Evolutionary conservation across 352 stramenopile genomes (phyloP).

Genomic region (Plasmopara viticola): DNA sequence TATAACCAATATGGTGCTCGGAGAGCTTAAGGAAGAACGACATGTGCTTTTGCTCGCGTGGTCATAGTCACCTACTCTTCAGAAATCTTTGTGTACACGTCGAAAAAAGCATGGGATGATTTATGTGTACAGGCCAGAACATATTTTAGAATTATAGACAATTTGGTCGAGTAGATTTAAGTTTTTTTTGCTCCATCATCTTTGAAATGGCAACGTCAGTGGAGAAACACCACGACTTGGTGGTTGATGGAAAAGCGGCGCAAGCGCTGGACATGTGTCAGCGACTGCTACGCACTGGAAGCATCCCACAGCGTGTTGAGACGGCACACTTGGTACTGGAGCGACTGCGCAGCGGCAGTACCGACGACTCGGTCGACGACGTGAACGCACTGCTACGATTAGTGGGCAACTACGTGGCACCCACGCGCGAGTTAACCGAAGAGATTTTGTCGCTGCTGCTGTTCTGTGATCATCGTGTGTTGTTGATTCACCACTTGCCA

Average conservation of each 20-base stretch:
- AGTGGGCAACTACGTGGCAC: slow-evolving; percentile 63
- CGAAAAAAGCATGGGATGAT: too few relatives aligned
- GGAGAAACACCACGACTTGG: slow-evolving; percentile 38
- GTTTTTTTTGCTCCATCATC: not conserved
- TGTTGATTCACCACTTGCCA: slow-evolving; percentile 75
- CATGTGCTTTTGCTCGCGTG: too few relatives aligned
- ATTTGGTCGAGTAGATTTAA: slow-evolving; percentile 2
- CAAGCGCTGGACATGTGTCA: slow-evolving; percentile 45
- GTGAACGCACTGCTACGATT: slow-evolving; percentile 69
- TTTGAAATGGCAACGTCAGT: slow-evolving; percentile 1
- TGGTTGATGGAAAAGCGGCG: slow-evolving; percentile 39
- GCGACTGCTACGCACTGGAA: slow-evolving; percentile 47
- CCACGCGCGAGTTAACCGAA: slow-evolving; percentile 69
- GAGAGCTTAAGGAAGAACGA: too few relatives aligned
- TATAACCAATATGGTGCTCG: too few relatives aligned
- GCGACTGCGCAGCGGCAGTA: slow-evolving; percentile 42
- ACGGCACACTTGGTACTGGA: slow-evolving; percentile 61
- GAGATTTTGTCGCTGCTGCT: slow-evolving; percentile 65
- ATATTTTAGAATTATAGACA: not conserved
- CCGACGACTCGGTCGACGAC: slow-evolving; percentile 51
- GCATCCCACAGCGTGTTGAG: slow-evolving; percentile 32
- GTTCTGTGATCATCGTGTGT: slow-evolving; percentile 63
- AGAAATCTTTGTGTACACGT: too few relatives aligned
- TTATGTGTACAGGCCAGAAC: too few relatives aligned
- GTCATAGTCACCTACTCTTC: too few relatives aligned